Base-by-base conservation (phyloP, 768 basidiomycete genomes). In the Leccinum ochraceum region DNA sequence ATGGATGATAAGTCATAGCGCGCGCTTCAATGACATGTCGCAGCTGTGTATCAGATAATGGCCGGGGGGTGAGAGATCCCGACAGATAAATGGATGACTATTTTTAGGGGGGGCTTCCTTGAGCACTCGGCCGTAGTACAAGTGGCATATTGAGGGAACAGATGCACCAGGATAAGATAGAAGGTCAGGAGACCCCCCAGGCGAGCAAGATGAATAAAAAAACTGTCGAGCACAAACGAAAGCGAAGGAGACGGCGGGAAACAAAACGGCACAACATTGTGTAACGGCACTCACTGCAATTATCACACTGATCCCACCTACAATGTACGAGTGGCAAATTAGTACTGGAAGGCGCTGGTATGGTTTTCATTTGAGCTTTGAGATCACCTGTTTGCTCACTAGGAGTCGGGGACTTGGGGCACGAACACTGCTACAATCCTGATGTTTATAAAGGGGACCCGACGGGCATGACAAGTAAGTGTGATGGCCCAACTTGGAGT, bases 21-120 rank as follows among this genome's bases (percentile, higher is more conserved):
- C 63, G 17, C 54, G 53, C 17, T 24, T 55, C 54, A 64, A 28
- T 1, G 63, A 48, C 51, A 64, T 53, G 50, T 13, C 42, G 9
- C 63, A 20, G 26, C 39, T 11, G 1, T 52, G 57, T 42, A 64
- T 46, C n/a, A 55, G 34, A 36, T 36, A 26, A 60, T 10, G 3
- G 54, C 30, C 0, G 63, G 63, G 1, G 63, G 60, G 4, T 54
- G 63, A 26, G 63, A 64, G n/a, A 61, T 65, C 34, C 58, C 63
- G 13, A 63, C 63, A 1, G 22, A 55, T 13, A 36, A 13, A 10
- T 65, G 58, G 1, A 65, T 49, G 16, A 64, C 51, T n/a, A 64
- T 37, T 20, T 52, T 64, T 48, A 11, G 52, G 13, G 56, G 20
- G 28, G 22, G 42, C 30, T 54, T 53, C 17, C 26, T 24, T 3